These are phyloP conservation scores for Sphaerobolus stellatus DNA, from an alignment of 1,284 basidiomycete species.

Conservation along the genomic window DNA sequence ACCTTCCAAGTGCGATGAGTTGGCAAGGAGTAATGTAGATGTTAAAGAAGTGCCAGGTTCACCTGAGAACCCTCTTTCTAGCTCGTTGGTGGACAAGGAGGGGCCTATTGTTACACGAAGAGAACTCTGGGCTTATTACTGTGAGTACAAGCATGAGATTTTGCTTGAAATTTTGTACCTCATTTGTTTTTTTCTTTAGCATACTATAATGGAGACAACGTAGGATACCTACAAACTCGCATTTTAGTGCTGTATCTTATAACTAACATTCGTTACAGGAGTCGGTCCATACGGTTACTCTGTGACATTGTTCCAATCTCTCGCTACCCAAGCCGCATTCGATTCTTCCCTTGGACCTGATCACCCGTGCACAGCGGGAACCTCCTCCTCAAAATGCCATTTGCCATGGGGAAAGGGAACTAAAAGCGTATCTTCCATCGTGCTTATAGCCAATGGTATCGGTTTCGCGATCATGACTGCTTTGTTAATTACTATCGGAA, in stretches of 20 bases:
- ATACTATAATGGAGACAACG: constrained; percentile 73
- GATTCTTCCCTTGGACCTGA: constrained; percentile 66
- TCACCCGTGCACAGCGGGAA: constrained; percentile 54
- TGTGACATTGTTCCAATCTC: constrained; percentile 70
- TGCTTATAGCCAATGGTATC: constrained; percentile 72
- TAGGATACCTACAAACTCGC: constrained; percentile 28
- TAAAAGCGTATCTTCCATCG: constrained; percentile 70
- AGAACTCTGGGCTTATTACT: constrained; percentile 74
- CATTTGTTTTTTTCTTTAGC: constrained; percentile 42
- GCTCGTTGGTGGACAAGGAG: constrained; percentile 31
- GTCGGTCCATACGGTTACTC: constrained; percentile 45
- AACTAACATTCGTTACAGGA: constrained; percentile 11
- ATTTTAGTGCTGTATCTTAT: background rate
- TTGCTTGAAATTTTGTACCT: background rate
- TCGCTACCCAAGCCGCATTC: constrained; percentile 66
- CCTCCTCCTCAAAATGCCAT: constrained; percentile 67
- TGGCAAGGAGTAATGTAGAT: background rate
- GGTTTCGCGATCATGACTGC: constrained; percentile 78
- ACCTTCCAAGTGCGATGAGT: too few relatives aligned
- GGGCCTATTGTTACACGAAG: constrained; percentile 58
- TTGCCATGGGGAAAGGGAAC: constrained; percentile 67
- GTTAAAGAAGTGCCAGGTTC: background rate
- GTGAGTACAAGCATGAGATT: constrained; percentile 37
- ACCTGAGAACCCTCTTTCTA: background rate
- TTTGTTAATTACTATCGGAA: constrained; percentile 81